Base-by-base conservation (phyloP, 1,139 yeast genomes). In the Debaryomyces sp. region DNA sequence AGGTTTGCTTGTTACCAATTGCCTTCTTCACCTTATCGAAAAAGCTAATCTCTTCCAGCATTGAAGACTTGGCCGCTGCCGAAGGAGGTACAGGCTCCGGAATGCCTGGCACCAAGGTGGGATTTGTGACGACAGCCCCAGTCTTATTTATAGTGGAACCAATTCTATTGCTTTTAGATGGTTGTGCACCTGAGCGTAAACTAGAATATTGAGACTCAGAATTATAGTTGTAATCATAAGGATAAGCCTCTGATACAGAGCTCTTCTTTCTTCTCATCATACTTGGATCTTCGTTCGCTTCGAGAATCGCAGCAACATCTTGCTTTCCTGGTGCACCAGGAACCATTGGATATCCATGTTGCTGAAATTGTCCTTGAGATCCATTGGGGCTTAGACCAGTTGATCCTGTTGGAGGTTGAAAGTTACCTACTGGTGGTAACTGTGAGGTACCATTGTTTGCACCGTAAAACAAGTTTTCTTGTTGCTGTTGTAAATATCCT, bases 351-450 rank as follows among this genome's bases (percentile, higher is more conserved):
- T 29, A 43, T 13, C 45, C 46, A 10, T 22, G 27, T 23, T 37
- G 44, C 26, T 46, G 49, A 33, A 29, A 44, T 27, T 55, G 54
- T 39, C 49, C 55, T 32, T 50, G 58, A n/a, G 59, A 51, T 17
- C 59, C 62, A 37, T 57, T 57, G 4, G 71, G 67, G 49, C 66
- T 62, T 41, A 67, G 61, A 2, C 72, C 73, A 36, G 70, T 61
- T 7, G 70, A 65, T 35, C 75, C 72, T 17, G 81, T 61, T 18
- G 91, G 92, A 9, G 97, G 96, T 32, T 95, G 96, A 66, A 94
- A 94, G 63, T 86, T 92, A 6, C 99, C 99, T 35, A 94, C 92
- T 6, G 99, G 98, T 15, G 99, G 99, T 51, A 94, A 76, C 57
- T 89, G 92, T 13, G 77, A 61, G 10, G 67, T 62, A 15, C 68